Percentiles rank a stretch among this genome's conserved stretches.
These are phyloP conservation scores for Gastrodia elata DNA, from an alignment of 106 monocot genomes.

Conservation along the genomic window DNA sequence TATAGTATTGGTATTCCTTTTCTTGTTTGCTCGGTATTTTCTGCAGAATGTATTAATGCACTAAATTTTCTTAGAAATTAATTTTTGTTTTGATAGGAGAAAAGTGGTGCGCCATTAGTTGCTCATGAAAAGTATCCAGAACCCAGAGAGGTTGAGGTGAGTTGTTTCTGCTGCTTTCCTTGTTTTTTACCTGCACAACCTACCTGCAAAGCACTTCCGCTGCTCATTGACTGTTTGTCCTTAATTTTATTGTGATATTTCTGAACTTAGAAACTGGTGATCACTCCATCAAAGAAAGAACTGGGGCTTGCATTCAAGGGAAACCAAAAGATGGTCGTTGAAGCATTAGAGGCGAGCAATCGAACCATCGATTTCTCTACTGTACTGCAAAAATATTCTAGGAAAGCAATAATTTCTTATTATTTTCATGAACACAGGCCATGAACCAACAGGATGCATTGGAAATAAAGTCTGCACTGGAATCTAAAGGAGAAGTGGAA, in stretches of 20 bases:
- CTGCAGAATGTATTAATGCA: neutral
- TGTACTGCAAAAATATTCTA: neutral
- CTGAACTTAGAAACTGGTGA: slow-evolving; percentile 62
- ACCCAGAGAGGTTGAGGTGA: slow-evolving; percentile 94
- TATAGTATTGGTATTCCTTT: no score
- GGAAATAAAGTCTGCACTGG: slow-evolving; percentile 65
- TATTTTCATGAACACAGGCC: slow-evolving; percentile 38
- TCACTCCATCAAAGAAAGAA: slow-evolving; percentile 91
- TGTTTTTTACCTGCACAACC: neutral
- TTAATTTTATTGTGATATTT: slow-evolving; percentile 1
- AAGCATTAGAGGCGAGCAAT: slow-evolving; percentile 71
- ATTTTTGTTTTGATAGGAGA: slow-evolving; percentile 55
- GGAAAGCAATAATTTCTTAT: neutral
- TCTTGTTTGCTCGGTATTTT: neutral
- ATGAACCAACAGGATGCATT: slow-evolving; percentile 73
- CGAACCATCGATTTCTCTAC: neutral
- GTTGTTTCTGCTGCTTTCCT: neutral
- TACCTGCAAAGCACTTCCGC: neutral
- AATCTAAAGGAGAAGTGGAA: slow-evolving; percentile 75
- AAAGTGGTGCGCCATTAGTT: slow-evolving; percentile 77
- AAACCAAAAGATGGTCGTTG: slow-evolving; percentile 77
- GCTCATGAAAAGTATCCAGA: slow-evolving; percentile 91
- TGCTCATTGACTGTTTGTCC: neutral
- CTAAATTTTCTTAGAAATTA: neutral
- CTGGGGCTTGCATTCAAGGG: slow-evolving; percentile 93